A percentile compares a stretch with the other conserved stretches of the same genome.
Evolutionary conservation across 192 early-diverging fungal genomes (phyloP).

Genomic region (Coemansia furcata): DNA sequence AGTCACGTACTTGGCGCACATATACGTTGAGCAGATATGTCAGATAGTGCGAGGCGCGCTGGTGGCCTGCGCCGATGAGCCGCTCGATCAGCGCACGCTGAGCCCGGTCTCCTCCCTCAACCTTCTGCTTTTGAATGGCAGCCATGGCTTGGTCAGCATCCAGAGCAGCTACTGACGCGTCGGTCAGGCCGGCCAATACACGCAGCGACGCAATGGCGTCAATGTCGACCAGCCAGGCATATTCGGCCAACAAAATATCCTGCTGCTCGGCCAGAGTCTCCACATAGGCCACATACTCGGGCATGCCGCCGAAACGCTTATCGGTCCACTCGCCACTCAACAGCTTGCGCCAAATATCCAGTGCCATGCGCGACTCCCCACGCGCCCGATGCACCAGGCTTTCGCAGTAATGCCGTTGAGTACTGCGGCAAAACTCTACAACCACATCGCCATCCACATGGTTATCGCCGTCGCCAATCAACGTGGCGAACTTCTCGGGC

Average conservation of each 20-base stretch:
- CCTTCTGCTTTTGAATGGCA: slow-evolving; percentile 5
- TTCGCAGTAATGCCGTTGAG: slow-evolving; percentile 34
- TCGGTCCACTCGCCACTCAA: slow-evolving; percentile 21
- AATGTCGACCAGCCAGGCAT: slow-evolving; percentile 21
- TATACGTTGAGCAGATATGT: slow-evolving; percentile 40
- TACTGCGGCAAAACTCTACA: slow-evolving; percentile 12
- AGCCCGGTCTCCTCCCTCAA: slow-evolving; percentile 6
- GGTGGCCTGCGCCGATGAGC: slow-evolving; percentile 23
- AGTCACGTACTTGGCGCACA: slow-evolving; percentile 41
- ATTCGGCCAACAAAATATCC: slow-evolving; percentile 19
- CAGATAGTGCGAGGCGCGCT: slow-evolving; percentile 39
- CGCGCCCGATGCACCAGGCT: slow-evolving; percentile 35
- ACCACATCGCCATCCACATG: slow-evolving; percentile 25
- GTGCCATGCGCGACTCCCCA: slow-evolving; percentile 10
- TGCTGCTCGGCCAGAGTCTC: slow-evolving; percentile 12
- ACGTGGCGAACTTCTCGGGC: slow-evolving; percentile 12
- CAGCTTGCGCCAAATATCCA: slow-evolving; percentile 38
- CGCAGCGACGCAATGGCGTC: slow-evolving; percentile 19
- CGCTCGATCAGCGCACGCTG: slow-evolving; percentile 45
- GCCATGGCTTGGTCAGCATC: slow-evolving; percentile 33
- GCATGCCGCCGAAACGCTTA: slow-evolving; percentile 30
- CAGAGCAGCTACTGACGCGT: slow-evolving; percentile 17
- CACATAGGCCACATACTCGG: slow-evolving; percentile 36
- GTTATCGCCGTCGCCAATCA: slow-evolving; percentile 8
- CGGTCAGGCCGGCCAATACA: slow-evolving; percentile 11